A percentile compares a stretch with the other conserved stretches of the same genome.
Evolutionary conservation across 2,329 filamentous ascomycete species (phyloP).

Genomic region (Cadophora gregata): DNA sequence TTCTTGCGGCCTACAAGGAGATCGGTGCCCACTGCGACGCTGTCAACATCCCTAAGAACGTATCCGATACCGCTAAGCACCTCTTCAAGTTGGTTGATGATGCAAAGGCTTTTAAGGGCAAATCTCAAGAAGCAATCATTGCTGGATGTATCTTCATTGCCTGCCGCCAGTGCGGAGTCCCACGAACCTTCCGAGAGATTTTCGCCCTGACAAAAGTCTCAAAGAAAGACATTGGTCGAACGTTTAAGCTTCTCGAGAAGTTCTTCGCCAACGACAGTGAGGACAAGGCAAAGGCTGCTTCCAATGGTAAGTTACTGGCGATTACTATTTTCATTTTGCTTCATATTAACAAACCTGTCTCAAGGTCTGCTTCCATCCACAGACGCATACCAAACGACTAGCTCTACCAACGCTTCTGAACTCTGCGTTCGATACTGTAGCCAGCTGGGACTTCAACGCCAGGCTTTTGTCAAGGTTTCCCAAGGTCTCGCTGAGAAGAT

Average conservation of each 20-base stretch:
- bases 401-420: slow-evolving; percentile 79
- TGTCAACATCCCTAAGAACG: slow-evolving; percentile 79
- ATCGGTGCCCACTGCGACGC: slow-evolving; percentile 88
- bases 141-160: slow-evolving; percentile 98
- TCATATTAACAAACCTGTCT: slow-evolving; percentile 41
- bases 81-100: slow-evolving; percentile 96
- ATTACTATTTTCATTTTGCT: slow-evolving; percentile 33
- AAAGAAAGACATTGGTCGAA: slow-evolving; percentile 96
- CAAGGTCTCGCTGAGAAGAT: slow-evolving; percentile 80
- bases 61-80: slow-evolving; percentile 89
- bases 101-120: slow-evolving; percentile 92
- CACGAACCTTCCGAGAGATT: slow-evolving; percentile 93
- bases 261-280: slow-evolving; percentile 80
- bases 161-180: slow-evolving; percentile 85
- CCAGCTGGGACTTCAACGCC: slow-evolving; percentile 74
- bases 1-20: slow-evolving; percentile 84
- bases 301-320: slow-evolving; percentile 56
- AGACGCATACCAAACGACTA: slow-evolving; percentile 73
- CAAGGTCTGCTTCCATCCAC: slow-evolving; percentile 42
- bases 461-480: slow-evolving; percentile 80
- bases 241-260: slow-evolving; percentile 91
- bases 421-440: slow-evolving; percentile 91
- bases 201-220: slow-evolving; percentile 90
- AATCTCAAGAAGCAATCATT: slow-evolving; percentile 90
- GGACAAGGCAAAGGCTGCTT: slow-evolving; percentile 57